phyloP scores from a whole-genome alignment of 192 early-diverging fungal genomes.

The Linnemannia elongata region DNA sequence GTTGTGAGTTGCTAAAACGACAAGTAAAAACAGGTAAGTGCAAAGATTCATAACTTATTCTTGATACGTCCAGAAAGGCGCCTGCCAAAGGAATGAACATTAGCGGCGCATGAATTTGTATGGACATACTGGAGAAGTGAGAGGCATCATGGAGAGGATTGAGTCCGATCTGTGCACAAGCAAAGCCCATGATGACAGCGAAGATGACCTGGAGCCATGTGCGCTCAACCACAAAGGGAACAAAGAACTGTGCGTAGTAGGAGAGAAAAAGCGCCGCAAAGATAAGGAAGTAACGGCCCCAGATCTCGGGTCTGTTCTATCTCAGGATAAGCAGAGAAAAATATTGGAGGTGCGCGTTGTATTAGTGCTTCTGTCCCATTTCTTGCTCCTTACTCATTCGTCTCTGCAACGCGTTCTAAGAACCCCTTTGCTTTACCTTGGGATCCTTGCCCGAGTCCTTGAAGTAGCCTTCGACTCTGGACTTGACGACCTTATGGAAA shows the following conservation, averaged over 20 bases:
- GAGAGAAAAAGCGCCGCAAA: slow-evolving; percentile 52
- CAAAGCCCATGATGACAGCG: slow-evolving; percentile 64
- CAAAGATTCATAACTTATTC: not conserved
- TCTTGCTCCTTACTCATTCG: not conserved
- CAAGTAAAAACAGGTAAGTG: not conserved
- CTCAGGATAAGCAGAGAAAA: slow-evolving; percentile 9
- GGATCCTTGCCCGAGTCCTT: slow-evolving; percentile 58
- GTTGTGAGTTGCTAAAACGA: slow-evolving; percentile 57
- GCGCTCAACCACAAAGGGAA: slow-evolving; percentile 59
- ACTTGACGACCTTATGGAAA: slow-evolving; percentile 64
- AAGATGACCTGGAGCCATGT: slow-evolving; percentile 60
- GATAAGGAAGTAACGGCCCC: slow-evolving; percentile 65
- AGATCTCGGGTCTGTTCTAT: slow-evolving; percentile 59
- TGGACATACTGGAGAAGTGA: slow-evolving; percentile 62
- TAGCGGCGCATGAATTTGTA: not conserved
- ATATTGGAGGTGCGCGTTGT: not conserved
- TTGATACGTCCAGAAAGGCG: not conserved
- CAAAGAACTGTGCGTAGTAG: slow-evolving; percentile 63
- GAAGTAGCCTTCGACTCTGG: slow-evolving; percentile 66
- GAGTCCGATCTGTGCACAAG: slow-evolving; percentile 66
- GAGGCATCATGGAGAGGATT: slow-evolving; percentile 71
- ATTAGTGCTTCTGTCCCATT: not conserved
- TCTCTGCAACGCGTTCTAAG: not conserved
- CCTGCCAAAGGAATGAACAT: not conserved
- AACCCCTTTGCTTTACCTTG: slow-evolving; percentile 44